A percentile compares a stretch with the other conserved stretches of the same genome.
Conservation (phyloP, 106 monocot species). For the Xerophyta viscosa region DNA sequence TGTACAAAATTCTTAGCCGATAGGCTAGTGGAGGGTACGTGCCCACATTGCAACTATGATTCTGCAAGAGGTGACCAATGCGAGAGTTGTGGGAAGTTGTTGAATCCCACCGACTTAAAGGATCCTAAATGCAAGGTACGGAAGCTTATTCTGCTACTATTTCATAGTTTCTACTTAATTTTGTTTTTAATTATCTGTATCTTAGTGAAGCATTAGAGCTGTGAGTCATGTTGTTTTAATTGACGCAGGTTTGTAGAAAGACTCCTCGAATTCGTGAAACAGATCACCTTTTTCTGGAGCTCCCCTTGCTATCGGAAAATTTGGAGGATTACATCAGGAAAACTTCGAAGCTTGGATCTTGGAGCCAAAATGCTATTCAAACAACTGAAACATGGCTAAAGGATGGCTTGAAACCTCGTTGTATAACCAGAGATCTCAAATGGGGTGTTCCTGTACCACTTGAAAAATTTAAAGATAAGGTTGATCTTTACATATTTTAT, state of each 20-base stretch:
- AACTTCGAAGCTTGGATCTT: constrained; percentile 56
- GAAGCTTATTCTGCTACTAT: too few species aligned
- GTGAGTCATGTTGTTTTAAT: background rate
- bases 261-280: constrained; percentile 82
- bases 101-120: constrained; percentile 80
- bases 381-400: constrained; percentile 93
- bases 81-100: constrained; percentile 88
- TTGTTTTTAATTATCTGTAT: too few species aligned
- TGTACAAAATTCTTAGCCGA: constrained; percentile 86
- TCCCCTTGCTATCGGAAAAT: constrained; percentile 58
- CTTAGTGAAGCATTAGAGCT: background rate
- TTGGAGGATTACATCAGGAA: constrained; percentile 69
- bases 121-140: constrained; percentile 95
- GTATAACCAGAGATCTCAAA: constrained; percentile 96
- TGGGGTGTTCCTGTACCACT: constrained; percentile 98
- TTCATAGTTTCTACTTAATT: too few species aligned
- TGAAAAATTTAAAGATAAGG: constrained; percentile 96
- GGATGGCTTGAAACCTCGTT: constrained; percentile 81
- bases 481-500: constrained; percentile 11
- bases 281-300: constrained; percentile 88
- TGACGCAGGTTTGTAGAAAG: constrained; percentile 53
- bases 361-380: constrained; percentile 97
- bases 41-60: constrained; percentile 78
- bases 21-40: constrained; percentile 87
- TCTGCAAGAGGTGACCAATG: constrained; percentile 93